Percentiles rank a stretch among this genome's conserved stretches.
These are phyloP conservation scores for Malus hybrid DNA, from an alignment of 331 rosid species.

Conservation along the genomic window DNA sequence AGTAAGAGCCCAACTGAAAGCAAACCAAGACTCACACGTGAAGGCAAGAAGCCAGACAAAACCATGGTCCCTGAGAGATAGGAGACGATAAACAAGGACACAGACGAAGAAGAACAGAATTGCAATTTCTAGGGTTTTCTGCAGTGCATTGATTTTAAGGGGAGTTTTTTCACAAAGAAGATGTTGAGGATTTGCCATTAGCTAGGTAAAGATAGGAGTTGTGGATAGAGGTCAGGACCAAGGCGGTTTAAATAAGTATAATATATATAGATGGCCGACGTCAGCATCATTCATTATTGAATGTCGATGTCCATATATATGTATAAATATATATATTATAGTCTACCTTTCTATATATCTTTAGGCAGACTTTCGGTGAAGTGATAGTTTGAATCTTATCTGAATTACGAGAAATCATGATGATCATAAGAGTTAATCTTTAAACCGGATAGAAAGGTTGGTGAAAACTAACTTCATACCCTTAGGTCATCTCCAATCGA, in stretches of 20 bases:
- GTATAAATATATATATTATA: no score
- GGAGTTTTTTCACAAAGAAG: slow-evolving; percentile 28
- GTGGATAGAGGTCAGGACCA: not conserved
- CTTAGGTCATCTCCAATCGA: no score
- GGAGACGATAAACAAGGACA: slow-evolving; percentile 30
- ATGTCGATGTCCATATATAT: no score
- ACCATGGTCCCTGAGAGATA: slow-evolving; percentile 15
- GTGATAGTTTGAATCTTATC: no score
- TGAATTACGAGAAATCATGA: no score
- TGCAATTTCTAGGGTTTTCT: slow-evolving; percentile 13
- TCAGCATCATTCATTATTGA: not conserved
- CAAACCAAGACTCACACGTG: slow-evolving; percentile 43
- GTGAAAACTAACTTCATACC: no score
- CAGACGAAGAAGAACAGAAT: slow-evolving; percentile 29
- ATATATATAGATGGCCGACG: not conserved
- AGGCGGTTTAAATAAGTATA: not conserved
- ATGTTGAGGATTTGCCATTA: not conserved
- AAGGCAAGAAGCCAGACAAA: slow-evolving; percentile 52
- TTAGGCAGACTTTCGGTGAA: no score
- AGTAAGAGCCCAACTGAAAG: slow-evolving; percentile 29
- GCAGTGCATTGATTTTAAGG: slow-evolving; percentile 1
- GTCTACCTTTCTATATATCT: no score
- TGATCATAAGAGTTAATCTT: no score
- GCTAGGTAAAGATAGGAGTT: not conserved
- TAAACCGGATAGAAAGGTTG: no score